Evolutionary conservation across 2,329 filamentous ascomycete genomes (phyloP), one percentile per base, ranked within the genome.

Genomic region (Cercospora sp.): DNA sequence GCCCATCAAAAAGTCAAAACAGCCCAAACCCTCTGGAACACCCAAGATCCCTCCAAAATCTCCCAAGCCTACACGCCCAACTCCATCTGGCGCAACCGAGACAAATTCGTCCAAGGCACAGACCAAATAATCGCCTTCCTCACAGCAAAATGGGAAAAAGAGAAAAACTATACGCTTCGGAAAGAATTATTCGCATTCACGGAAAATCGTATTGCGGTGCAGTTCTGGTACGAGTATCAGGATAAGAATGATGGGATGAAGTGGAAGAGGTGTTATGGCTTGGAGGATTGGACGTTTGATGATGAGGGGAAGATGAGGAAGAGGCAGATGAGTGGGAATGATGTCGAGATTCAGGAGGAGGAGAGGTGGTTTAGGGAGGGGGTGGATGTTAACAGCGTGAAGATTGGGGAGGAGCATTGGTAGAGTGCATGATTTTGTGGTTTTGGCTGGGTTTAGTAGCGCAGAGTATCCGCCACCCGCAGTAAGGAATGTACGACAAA

Each of bases 21-120:
- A 18, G 92, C 91, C 0, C 93, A 96, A 77, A 87, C 92, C 77
- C 83, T 90, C 3, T 96, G 93, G 93, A 96, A 96, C 75, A 90
- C 89, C 1, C 86, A 83, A 90, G 83, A 92, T 69, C 91, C 91
- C 0, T 80, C 83, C 3, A 80, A 79, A 1, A 85, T 95, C 33
- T 88, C 91, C 61, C 84, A 88, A 74, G 91, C 88, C 1, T 96
- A 96, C 77, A 95, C 91, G 0, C 80, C 86, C 0, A 87, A 91
- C 77, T 89, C 87, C 63, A 88, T 94, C 77, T 96, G 93, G 92
- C 87, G 93, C 45, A 96, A 96, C 78, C 87, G 92, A 4, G 84
- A 85, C 71, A 81, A 79, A 1, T 96, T 96, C 78, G 76, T 96
- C 58, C 80, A 81, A 10, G 92, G 92, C 1, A 89, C 88, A 1